These are phyloP conservation scores for Ceratocystis colombiana DNA, from an alignment of 2,329 filamentous ascomycete genomes.

Conservation along the genomic window DNA sequence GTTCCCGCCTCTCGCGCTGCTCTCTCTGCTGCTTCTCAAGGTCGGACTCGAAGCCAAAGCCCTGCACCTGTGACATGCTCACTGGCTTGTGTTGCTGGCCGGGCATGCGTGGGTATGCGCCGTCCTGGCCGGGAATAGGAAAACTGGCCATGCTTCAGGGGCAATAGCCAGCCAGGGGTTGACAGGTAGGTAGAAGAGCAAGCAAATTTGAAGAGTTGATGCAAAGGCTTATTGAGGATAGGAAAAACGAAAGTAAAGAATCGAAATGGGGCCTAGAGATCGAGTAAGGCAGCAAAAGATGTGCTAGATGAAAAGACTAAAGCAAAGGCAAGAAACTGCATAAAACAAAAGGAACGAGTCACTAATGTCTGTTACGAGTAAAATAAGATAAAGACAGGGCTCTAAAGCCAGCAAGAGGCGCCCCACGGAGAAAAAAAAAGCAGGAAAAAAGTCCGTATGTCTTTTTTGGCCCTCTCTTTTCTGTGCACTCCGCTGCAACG, in stretches of 20 bases:
- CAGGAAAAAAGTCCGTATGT: background rate
- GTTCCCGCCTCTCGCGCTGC: conserved; percentile 11
- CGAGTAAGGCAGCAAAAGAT: background rate
- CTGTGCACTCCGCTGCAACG: background rate
- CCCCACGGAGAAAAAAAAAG: background rate
- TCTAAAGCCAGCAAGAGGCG: background rate
- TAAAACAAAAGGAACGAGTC: background rate
- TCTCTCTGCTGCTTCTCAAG: conserved; percentile 17
- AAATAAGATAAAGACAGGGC: background rate
- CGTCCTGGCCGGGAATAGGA: conserved; percentile 18
- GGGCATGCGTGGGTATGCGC: conserved; percentile 22
- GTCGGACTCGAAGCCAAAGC: conserved; percentile 20
- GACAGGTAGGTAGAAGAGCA: no score
- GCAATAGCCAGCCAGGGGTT: background rate
- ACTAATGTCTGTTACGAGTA: background rate
- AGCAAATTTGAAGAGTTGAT: background rate
- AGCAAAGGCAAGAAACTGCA: background rate
- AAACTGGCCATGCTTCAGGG: conserved; percentile 15
- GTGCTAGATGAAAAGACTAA: background rate
- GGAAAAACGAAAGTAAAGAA: background rate
- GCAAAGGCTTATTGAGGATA: background rate
- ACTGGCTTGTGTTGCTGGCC: conserved; percentile 14
- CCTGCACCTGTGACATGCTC: conserved; percentile 15
- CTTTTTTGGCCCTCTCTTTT: background rate
- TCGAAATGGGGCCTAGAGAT: background rate